Percentiles rank a stretch among this genome's conserved stretches.
Conservation (phyloP, 139 green algal species). For the Chlorella sp. region DNA sequence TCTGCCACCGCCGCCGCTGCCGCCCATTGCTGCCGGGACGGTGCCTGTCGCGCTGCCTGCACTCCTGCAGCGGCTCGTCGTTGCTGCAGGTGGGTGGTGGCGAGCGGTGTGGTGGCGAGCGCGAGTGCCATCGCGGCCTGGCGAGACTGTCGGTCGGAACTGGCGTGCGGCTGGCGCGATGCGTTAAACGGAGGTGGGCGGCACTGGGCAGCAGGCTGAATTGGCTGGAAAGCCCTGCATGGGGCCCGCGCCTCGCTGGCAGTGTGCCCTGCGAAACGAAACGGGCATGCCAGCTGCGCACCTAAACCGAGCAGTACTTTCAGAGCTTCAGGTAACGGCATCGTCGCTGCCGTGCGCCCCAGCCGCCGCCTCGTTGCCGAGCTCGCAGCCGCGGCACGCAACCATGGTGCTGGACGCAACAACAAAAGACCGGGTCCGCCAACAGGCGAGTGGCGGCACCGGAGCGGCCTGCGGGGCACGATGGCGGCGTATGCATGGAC, state of each 20-base stretch:
- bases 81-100: background rate
- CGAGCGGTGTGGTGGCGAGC: background rate
- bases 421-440: conserved; percentile 28
- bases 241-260: no score
- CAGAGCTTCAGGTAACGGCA: background rate
- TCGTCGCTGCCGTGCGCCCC: background rate
- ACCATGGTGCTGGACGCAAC: conserved; percentile 28
- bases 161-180: background rate
- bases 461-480: no score
- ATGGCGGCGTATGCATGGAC: conserved; percentile 8
- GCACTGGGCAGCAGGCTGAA: no score
- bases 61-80: background rate
- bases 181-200: no score
- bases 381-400: background rate
- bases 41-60: background rate
- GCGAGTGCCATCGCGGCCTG: background rate
- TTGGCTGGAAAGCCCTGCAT: no score
- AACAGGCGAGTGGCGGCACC: conserved; percentile 5
- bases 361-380: background rate
- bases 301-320: no score
- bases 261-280: no score
- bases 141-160: background rate
- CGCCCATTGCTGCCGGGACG: background rate
- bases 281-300: no score
- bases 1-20: background rate